These are phyloP conservation scores for Xylariales sp. DNA, from an alignment of 2,329 filamentous ascomycete species.

Conservation along the genomic window DNA sequence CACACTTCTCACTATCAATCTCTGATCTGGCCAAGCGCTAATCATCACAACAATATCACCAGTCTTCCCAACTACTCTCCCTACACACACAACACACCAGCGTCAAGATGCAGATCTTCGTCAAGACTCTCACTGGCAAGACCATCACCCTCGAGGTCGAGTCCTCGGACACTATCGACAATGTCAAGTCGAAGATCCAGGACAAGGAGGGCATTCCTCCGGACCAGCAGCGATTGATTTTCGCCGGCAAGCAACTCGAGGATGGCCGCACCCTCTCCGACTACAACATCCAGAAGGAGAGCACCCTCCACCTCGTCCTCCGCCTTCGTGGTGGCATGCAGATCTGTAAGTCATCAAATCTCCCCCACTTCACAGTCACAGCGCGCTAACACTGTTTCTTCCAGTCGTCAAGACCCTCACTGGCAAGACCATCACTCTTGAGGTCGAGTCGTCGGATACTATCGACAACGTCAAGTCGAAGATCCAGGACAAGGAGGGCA, in stretches of 20 bases:
- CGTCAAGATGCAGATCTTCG: slow-evolving; percentile 85
- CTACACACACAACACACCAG: slow-evolving; percentile 14
- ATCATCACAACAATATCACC: neutral
- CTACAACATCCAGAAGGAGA: slow-evolving; percentile 48
- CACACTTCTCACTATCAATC: neutral
- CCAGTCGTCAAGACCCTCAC: slow-evolving; percentile 84
- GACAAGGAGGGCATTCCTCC: neutral
- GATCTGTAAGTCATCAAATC: no score
- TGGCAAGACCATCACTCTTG: slow-evolving; percentile 90
- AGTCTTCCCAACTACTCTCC: slow-evolving; percentile 12
- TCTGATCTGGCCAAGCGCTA: neutral
- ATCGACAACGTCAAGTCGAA: slow-evolving; percentile 97
- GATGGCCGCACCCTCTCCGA: neutral
- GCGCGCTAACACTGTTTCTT: no score
- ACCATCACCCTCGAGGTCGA: slow-evolving; percentile 80
- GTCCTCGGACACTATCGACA: slow-evolving; percentile 75
- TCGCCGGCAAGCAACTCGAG: neutral
- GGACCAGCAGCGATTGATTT: neutral
- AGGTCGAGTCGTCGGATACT: slow-evolving; percentile 84
- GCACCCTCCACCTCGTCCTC: slow-evolving; percentile 69
- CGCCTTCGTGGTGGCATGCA: slow-evolving; percentile 65
- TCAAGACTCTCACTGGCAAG: slow-evolving; percentile 94
- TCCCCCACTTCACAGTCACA: no score
- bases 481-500: slow-evolving; percentile 97
- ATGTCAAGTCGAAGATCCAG: slow-evolving; percentile 61